Base-by-base conservation (phyloP, 306 rosid genomes). In the Lathyrus oleraceus region DNA sequence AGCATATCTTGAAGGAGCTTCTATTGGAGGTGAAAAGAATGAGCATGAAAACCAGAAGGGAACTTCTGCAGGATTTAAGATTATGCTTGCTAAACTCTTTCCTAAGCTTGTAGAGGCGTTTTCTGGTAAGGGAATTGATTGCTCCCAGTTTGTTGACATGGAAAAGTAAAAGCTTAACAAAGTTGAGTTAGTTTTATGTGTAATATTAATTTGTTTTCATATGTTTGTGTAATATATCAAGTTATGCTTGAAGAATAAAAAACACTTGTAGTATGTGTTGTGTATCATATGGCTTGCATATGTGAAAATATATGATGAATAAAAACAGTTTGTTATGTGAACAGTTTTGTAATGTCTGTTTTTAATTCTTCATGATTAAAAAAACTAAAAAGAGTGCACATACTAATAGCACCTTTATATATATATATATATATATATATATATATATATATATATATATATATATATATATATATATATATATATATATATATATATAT, bases 61-160 rank as follows among this genome's bases (percentile, higher is more conserved):
- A 57, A 82, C 91, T 84, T 91, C 96, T 14, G 79, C 86, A 1
- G 99, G 99, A 14, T 95, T 95, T 71, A 91, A 87, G 56, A 86
- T 95, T 23, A 95, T 95, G 99, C 91, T 95, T 65, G 84, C 86
- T 45, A 91, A 95, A 77, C 94, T 95, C 81, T 67, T 88, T 38
- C 91, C 94, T 44, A 91, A 81, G 86, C 92, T 95, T 45, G 81
- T 83, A 20, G 91, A 85, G 82, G 89, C 92, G 23, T 87, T 95
- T 78, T 85, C 86, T 35, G 86, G 44, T 1, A 87, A 83, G 79
- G 92, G 94, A 62, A 87, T 88, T 20, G 86, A 87, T 78, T 88
- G 93, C 93, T 79, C 81, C 85, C 81, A 72, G 47, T 85, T 87
- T 73, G 65, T 69, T 21, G 69, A 23, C 79, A 71, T 79, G 30